phyloP scores from a whole-genome alignment of 441 rosid genomes.

The Omphalea diandra region DNA sequence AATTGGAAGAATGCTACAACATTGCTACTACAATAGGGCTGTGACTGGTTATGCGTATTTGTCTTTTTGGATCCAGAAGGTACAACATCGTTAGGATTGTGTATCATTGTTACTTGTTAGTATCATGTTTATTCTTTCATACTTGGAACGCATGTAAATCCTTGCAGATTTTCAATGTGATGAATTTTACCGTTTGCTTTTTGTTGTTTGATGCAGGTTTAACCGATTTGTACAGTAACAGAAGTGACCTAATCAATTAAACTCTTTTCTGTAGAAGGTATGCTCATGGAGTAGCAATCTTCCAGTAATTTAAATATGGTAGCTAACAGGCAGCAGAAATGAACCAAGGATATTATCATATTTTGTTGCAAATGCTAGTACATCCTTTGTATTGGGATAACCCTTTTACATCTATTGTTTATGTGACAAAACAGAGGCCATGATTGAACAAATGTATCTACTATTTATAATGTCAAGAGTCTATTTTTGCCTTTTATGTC shows the following conservation, averaged over 20 bases:
- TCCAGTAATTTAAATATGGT: neutral
- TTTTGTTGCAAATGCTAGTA: neutral
- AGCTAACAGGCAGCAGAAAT: constrained; percentile 14
- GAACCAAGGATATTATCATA: neutral
- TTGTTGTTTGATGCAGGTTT: constrained; percentile 27
- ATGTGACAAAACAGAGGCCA: constrained; percentile 3
- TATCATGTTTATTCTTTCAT: too few species aligned
- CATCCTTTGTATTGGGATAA: constrained; percentile 18
- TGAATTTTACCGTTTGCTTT: neutral
- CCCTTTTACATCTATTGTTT: constrained; percentile 12
- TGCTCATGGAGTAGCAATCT: neutral
- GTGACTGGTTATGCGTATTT: too few species aligned
- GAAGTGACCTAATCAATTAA: constrained; percentile 14
- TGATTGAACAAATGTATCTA: constrained; percentile 3
- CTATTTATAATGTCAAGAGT: neutral
- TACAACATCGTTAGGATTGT: too few species aligned
- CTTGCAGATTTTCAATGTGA: too few species aligned
- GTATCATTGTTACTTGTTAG: too few species aligned
- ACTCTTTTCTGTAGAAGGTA: constrained; percentile 11
- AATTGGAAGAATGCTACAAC: too few species aligned
- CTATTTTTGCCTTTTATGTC: neutral
- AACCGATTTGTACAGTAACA: constrained; percentile 31
- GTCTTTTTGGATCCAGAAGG: too few species aligned
- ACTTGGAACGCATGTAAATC: too few species aligned
- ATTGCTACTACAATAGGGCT: too few species aligned